phyloP scores from a whole-genome alignment of 805 yeast species.

The Blastobotrys peoriensis region DNA sequence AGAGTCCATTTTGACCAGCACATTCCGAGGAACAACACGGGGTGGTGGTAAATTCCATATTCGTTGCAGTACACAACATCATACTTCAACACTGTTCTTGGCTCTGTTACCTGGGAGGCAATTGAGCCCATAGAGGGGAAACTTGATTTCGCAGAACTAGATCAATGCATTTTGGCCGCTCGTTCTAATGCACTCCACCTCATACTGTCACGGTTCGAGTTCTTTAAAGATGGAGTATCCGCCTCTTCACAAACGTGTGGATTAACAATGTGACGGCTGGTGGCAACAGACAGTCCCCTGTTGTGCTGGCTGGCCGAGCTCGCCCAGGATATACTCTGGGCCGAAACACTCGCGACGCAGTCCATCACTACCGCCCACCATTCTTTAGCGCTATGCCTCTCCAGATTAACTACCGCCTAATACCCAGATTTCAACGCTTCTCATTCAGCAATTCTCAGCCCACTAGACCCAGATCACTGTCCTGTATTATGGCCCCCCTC shows the following conservation, averaged over 20 bases:
- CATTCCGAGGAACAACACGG: constrained; percentile 1
- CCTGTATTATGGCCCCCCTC: too few relatives aligned
- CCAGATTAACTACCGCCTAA: too few relatives aligned
- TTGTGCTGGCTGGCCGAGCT: constrained; percentile 14
- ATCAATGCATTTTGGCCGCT: constrained; percentile 12
- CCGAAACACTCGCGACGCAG: too few relatives aligned
- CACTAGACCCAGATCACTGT: too few relatives aligned
- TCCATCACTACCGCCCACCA: too few relatives aligned
- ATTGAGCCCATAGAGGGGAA: constrained; percentile 17
- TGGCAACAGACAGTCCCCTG: constrained; percentile 4
- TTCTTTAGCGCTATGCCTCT: too few relatives aligned
- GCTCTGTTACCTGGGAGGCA: constrained; percentile 17
- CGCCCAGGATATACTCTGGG: constrained; percentile 17
- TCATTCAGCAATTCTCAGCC: too few relatives aligned
- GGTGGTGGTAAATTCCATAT: not conserved
- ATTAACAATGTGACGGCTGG: too few relatives aligned
- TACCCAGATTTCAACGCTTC: too few relatives aligned
- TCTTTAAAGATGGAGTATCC: constrained; percentile 18
- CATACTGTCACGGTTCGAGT: constrained; percentile 17
- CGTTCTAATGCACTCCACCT: constrained; percentile 11
- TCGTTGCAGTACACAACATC: not conserved
- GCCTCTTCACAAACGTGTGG: constrained; percentile 18
- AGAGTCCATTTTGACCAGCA: not conserved
- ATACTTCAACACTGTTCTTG: constrained; percentile 16
- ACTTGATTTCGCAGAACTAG: constrained; percentile 14